Evolutionary conservation across 306 rosid species (phyloP), one percentile per base, ranked within the genome.

Genomic region (Lathyrus oleraceus): DNA sequence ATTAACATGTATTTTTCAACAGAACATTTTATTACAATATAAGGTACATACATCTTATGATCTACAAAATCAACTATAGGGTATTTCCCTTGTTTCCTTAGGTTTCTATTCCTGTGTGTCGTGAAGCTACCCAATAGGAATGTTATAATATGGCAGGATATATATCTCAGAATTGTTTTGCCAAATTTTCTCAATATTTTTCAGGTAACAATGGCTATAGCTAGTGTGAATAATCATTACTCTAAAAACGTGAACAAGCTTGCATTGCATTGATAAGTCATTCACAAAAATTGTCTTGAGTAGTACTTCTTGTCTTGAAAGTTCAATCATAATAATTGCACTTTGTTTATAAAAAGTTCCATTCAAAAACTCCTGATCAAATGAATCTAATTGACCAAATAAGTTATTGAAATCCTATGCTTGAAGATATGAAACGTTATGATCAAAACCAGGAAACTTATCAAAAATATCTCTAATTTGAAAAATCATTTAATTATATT

Each of bases 231-330:
- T 8, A 66, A 11, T 67, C 71, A 61, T 63, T 70, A n/a, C 76
- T 19, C 53, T 39, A 66, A 59, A 7, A 32, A 58, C 63, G 63
- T 66, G 36, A 61, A 57, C 77, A 67, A 54, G 53, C 73, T 62
- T 67, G 47, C 60, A 4, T 61, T 40, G 78, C 71, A 44, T 83
- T 78, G 83, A 80, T 84, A 70, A 75, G 79, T 85, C 87, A 76
- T 53, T 81, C 83, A 58, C 39, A 61, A 64, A 53, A 82, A 76
- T 69, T 61, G 30, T 38, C 49, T 17, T 61, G 4, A 60, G 27
- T 43, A 47, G 8, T 27, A 5, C 47, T 36, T 20, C 16, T 36
- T 36, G 28, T 60, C 10, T 32, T 30, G 35, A 30, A 30, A 30
- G 35, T 30, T 59, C 42, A 30, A 28, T 58, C n/a, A 9, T 56